Evolutionary conservation across 2,329 filamentous ascomycete genomes (phyloP).

Genomic region (Corniculantispora saksenae): DNA sequence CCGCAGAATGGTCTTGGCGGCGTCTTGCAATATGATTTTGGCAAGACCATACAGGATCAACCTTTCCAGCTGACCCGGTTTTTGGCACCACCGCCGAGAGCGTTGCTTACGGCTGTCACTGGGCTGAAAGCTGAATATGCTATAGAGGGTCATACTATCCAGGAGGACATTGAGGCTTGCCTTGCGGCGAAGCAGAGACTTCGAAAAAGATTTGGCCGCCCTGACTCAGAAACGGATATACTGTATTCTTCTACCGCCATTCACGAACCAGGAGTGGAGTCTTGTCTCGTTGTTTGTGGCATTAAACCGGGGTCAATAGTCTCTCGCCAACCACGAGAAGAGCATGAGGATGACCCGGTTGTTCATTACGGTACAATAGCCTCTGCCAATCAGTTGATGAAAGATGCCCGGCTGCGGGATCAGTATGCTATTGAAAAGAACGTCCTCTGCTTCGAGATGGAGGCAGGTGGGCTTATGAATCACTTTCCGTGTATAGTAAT

Average conservation of each 20-base stretch:
- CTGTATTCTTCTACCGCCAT: not conserved
- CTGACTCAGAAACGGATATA: not conserved
- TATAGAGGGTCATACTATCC: not conserved
- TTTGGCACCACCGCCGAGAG: not conserved
- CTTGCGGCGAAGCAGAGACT: not conserved
- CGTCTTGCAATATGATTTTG: constrained; percentile 20
- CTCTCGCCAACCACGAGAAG: constrained; percentile 17
- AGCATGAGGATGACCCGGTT: constrained; percentile 21
- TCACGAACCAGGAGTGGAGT: not conserved
- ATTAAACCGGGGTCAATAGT: not conserved
- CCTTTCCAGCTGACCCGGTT: not conserved
- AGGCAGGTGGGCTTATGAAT: constrained; percentile 32
- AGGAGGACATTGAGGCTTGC: not conserved
- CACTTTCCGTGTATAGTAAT: not conserved
- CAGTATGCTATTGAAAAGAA: not conserved
- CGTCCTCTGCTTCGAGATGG: constrained; percentile 31
- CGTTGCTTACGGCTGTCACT: not conserved
- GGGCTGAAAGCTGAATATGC: not conserved
- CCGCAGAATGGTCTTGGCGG: not conserved
- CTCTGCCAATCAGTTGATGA: constrained; percentile 24
- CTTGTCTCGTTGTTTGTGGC: not conserved
- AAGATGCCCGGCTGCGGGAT: constrained; percentile 23
- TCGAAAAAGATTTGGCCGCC: not conserved
- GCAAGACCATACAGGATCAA: constrained; percentile 8
- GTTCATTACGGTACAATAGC: not conserved